phyloP scores from a whole-genome alignment of 148 eudicot genomes.

The Tetragonia tetragonoides region DNA sequence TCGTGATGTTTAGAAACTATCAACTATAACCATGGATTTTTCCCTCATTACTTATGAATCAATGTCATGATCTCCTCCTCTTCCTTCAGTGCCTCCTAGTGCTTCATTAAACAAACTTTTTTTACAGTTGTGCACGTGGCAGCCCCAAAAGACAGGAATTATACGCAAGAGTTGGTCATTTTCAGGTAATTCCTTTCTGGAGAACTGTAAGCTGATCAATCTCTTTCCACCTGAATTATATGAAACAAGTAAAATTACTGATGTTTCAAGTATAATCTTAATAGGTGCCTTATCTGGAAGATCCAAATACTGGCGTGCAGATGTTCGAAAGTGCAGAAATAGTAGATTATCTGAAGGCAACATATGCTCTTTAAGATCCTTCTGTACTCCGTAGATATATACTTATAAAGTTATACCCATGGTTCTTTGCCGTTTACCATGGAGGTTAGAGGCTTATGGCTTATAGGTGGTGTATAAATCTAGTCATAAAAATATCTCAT shows the following conservation, averaged over 20 bases:
- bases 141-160: constrained; percentile 86
- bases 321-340: constrained; percentile 98
- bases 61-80: too few species aligned
- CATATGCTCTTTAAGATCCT: constrained; percentile 57
- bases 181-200: constrained; percentile 53
- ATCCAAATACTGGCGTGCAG: constrained; percentile 90
- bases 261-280: constrained; percentile 11
- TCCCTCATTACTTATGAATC: not conserved
- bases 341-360: constrained; percentile 78
- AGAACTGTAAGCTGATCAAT: not conserved
- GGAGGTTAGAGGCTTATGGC: not conserved
- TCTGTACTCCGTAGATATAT: constrained; percentile 2
- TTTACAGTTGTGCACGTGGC: constrained; percentile 92
- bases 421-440: not conserved
- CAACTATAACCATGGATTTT: not conserved
- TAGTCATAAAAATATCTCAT: not conserved
- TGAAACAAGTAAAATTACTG: not conserved
- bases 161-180: constrained; percentile 71
- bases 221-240: not conserved
- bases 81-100: not conserved
- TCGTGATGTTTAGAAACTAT: not conserved
- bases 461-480: not conserved
- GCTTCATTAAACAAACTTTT: constrained; percentile 9
- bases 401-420: not conserved
- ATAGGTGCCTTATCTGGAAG: constrained; percentile 90